A percentile compares a stretch with the other conserved stretches of the same genome.
These are phyloP conservation scores for Ogataea paradorogensis DNA, from an alignment of 805 yeast genomes.

Conservation along the genomic window DNA sequence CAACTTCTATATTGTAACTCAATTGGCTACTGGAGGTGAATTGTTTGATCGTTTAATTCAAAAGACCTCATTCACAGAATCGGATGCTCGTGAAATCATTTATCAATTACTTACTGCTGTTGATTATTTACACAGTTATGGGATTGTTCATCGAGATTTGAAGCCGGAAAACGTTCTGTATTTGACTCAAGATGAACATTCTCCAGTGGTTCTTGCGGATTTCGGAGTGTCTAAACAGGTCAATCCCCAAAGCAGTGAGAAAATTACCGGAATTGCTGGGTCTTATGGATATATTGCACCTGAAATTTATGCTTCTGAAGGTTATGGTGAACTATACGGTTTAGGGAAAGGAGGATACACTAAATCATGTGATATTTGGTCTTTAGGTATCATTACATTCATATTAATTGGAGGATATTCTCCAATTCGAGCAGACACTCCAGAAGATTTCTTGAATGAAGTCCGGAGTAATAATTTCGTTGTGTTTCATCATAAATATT, in stretches of 20 bases:
- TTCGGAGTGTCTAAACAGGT: conserved; percentile 91
- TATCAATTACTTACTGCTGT: conserved; percentile 76
- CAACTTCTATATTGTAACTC: conserved; percentile 90
- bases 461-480: conserved; percentile 71
- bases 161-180: conserved; percentile 92
- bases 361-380: conserved; percentile 95
- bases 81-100: conserved; percentile 76
- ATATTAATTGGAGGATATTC: conserved; percentile 89
- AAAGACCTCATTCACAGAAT: conserved; percentile 82
- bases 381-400: conserved; percentile 88
- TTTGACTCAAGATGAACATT: conserved; percentile 53
- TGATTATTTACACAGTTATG: conserved; percentile 65
- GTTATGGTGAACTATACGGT: conserved; percentile 35
- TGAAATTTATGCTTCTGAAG: conserved; percentile 69
- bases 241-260: conserved; percentile 18
- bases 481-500: conserved; percentile 82
- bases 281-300: conserved; percentile 98
- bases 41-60: conserved; percentile 81
- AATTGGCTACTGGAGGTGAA: conserved; percentile 95
- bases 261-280: conserved; percentile 47
- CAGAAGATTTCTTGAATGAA: conserved; percentile 76
- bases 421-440: conserved; percentile 84
- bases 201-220: conserved; percentile 85
- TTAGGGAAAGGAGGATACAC: conserved; percentile 71
- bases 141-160: conserved; percentile 90